Evolutionary conservation across 2,329 filamentous ascomycete genomes (phyloP).

Genomic region (Westerdykella sp.): DNA sequence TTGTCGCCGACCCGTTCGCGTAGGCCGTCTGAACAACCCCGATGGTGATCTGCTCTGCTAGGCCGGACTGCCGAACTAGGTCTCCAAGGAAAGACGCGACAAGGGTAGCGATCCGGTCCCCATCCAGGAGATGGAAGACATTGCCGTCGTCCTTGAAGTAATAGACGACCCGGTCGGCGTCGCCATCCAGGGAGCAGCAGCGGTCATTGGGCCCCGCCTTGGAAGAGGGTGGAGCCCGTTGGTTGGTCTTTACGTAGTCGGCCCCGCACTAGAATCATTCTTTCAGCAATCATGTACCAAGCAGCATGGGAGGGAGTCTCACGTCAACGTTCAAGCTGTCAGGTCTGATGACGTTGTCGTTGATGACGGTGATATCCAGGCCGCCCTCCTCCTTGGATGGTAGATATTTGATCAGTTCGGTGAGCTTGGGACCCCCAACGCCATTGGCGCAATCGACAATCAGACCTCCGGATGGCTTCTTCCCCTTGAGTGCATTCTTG

Average conservation of each 20-base stretch:
- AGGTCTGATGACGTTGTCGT: constrained; percentile 86
- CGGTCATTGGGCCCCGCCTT: constrained; percentile 70
- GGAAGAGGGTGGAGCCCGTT: constrained; percentile 77
- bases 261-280: constrained; percentile 67
- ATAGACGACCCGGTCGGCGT: constrained; percentile 92
- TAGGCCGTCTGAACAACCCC: constrained; percentile 97
- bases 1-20: constrained; percentile 90
- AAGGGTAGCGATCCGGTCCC: constrained; percentile 92
- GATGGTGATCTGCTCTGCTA: constrained; percentile 75
- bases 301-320: constrained; percentile 25
- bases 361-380: constrained; percentile 78
- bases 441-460: constrained; percentile 95
- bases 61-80: constrained; percentile 70
- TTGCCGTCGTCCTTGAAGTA: constrained; percentile 81
- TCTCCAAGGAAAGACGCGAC: constrained; percentile 91
- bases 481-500: constrained; percentile 72
- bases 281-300: neutral
- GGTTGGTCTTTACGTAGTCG: constrained; percentile 95
- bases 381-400: constrained; percentile 60
- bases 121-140: constrained; percentile 87
- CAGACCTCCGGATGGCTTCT: constrained; percentile 61
- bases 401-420: constrained; percentile 77
- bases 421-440: constrained; percentile 86
- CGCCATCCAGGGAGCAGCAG: constrained; percentile 87
- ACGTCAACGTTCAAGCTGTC: constrained; percentile 85